Evolutionary conservation across 2,329 filamentous ascomycete genomes (phyloP).

Genomic region (Arachnomyces sp.): DNA sequence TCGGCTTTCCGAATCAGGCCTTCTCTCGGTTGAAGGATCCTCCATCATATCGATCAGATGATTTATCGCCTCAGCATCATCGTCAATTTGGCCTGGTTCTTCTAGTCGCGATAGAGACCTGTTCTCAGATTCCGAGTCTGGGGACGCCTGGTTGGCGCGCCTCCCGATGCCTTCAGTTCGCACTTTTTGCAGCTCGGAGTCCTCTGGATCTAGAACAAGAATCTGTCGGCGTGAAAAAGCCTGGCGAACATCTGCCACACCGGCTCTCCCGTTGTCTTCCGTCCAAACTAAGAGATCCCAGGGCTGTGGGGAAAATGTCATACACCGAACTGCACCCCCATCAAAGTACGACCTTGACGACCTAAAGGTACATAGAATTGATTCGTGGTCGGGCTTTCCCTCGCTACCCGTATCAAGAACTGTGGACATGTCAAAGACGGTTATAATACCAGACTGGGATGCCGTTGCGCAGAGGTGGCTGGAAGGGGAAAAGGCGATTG

Average conservation of each 20-base stretch:
- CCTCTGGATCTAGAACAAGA: constrained; percentile 29
- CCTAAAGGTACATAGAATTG: constrained; percentile 66
- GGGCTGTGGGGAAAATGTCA: constrained; percentile 84
- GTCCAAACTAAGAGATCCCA: constrained; percentile 91
- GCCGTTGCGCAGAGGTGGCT: constrained; percentile 43
- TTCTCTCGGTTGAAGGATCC: constrained; percentile 11
- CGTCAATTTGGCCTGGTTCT: background rate
- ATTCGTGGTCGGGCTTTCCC: constrained; percentile 44
- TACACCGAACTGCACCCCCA: constrained; percentile 75
- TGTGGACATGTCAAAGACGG: constrained; percentile 35
- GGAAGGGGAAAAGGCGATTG: constrained; percentile 43
- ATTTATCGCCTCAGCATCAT: constrained; percentile 18
- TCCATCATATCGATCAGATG: constrained; percentile 21
- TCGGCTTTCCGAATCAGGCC: constrained; percentile 18
- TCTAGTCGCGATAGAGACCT: constrained; percentile 1
- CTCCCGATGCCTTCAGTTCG: constrained; percentile 22
- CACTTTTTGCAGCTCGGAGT: constrained; percentile 26
- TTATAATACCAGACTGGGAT: constrained; percentile 43
- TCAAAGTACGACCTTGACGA: constrained; percentile 66
- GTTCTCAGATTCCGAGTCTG: constrained; percentile 19
- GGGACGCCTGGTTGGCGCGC: constrained; percentile 18
- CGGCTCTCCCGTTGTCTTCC: constrained; percentile 61
- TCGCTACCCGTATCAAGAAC: constrained; percentile 33
- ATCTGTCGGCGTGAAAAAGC: constrained; percentile 39
- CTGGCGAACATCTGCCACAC: constrained; percentile 41